These are phyloP conservation scores for Myrica gale DNA, from an alignment of 306 rosid species.

Conservation along the genomic window DNA sequence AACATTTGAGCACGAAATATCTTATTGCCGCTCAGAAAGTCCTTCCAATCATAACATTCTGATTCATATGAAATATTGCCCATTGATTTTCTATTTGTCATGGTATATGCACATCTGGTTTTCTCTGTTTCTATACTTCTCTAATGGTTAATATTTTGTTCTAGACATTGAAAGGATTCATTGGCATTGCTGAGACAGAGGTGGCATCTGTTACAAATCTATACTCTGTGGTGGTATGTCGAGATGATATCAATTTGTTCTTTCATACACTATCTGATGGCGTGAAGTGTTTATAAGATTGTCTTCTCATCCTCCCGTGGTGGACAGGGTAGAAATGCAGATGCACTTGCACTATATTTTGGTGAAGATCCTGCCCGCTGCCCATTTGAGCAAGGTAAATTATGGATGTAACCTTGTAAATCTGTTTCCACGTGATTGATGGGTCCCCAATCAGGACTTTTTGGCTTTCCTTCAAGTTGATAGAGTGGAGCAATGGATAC, in stretches of 20 bases:
- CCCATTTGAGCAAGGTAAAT: constrained; percentile 94
- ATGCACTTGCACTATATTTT: constrained; percentile 84
- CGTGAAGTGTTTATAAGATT: background rate
- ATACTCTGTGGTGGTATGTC: constrained; percentile 77
- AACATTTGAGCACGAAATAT: background rate
- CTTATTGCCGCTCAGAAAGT: background rate
- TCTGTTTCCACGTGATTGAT: background rate
- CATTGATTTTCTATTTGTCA: background rate
- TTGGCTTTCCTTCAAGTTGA: background rate
- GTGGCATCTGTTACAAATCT: constrained; percentile 71
- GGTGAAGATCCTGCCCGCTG: constrained; percentile 91
- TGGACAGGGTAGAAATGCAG: constrained; percentile 95
- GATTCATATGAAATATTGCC: background rate
- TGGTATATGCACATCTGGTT: background rate
- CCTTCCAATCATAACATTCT: background rate
- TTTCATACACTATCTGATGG: constrained; percentile 18
- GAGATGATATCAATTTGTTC: background rate
- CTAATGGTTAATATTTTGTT: constrained; percentile 30
- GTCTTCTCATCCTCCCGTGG: constrained; percentile 21
- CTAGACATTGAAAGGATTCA: constrained; percentile 76
- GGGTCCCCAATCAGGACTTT: background rate
- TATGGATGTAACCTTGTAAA: background rate
- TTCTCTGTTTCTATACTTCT: background rate
- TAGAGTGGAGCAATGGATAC: background rate
- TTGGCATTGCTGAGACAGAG: constrained; percentile 69